phyloP scores from a whole-genome alignment of 2,329 filamentous ascomycete genomes.

The Exophiala sideris region DNA sequence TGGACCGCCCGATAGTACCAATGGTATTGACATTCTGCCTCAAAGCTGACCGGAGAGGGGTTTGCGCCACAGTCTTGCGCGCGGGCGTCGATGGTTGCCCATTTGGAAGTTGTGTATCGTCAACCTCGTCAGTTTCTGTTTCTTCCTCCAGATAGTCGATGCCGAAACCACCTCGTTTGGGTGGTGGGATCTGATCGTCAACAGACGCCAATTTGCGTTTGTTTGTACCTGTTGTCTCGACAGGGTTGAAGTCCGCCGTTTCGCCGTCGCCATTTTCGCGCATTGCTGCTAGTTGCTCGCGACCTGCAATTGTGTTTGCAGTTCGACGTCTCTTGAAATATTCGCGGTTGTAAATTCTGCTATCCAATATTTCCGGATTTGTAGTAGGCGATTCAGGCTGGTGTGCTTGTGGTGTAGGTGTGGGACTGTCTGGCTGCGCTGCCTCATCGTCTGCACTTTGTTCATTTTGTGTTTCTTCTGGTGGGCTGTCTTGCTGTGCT shows the following conservation, averaged over 20 bases:
- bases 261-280: background rate
- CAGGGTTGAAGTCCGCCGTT: conserved; percentile 14
- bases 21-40: conserved; percentile 8
- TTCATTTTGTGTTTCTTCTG: background rate
- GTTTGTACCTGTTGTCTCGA: conserved; percentile 14
- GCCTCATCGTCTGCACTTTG: background rate
- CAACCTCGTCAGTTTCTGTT: conserved; percentile 17
- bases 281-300: conserved; percentile 6
- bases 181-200: conserved; percentile 18
- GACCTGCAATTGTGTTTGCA: conserved; percentile 13
- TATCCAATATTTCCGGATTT: conserved; percentile 4
- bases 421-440: conserved; percentile 8
- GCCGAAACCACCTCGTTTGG: conserved; percentile 18
- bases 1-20: conserved; percentile 15
- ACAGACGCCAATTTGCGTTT: conserved; percentile 21
- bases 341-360: conserved; percentile 15
- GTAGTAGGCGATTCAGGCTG: conserved; percentile 3
- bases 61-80: conserved; percentile 6
- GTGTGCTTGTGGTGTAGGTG: conserved; percentile 4
- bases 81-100: conserved; percentile 14
- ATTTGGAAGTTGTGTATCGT: conserved; percentile 6
- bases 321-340: conserved; percentile 18
- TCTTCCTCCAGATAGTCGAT: conserved; percentile 23
- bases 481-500: background rate
- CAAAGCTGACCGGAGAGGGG: conserved; percentile 20